These are phyloP conservation scores for Lactarius pseudohatsudake DNA, from an alignment of 768 basidiomycete species.

Conservation along the genomic window DNA sequence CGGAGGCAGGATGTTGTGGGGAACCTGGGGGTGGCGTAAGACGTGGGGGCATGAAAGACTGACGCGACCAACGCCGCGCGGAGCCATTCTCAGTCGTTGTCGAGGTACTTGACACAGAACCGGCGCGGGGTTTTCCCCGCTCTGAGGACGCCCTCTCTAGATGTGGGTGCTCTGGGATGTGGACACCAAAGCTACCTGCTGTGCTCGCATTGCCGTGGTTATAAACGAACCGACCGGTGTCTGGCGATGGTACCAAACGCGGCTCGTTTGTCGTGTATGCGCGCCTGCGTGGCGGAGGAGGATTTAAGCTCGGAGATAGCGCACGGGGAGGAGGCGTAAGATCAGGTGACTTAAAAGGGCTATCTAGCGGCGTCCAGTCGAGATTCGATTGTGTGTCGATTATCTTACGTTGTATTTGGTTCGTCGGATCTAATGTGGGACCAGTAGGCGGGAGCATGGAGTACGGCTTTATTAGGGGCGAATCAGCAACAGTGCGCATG, in stretches of 20 bases:
- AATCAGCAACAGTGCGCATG: slow-evolving; percentile 42
- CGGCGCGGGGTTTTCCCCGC: slow-evolving; percentile 26
- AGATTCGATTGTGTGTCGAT: slow-evolving; percentile 28
- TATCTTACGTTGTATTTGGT: slow-evolving; percentile 26
- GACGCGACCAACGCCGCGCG: slow-evolving; percentile 37
- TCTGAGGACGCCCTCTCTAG: slow-evolving; percentile 26
- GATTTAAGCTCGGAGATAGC: slow-evolving; percentile 35
- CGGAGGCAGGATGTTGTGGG: slow-evolving; percentile 52
- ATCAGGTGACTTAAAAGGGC: slow-evolving; percentile 33
- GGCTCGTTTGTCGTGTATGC: slow-evolving; percentile 35
- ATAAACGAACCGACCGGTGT: slow-evolving; percentile 30
- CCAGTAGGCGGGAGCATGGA: slow-evolving; percentile 28
- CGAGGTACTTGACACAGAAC: slow-evolving; percentile 22
- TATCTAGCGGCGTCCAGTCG: slow-evolving; percentile 23
- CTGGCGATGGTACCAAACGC: slow-evolving; percentile 15
- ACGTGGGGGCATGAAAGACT: slow-evolving; percentile 45
- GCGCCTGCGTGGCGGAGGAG: slow-evolving; percentile 35
- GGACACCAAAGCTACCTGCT: slow-evolving; percentile 39
- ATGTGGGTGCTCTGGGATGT: slow-evolving; percentile 18
- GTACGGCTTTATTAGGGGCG: slow-evolving; percentile 31
- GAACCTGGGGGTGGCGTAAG: slow-evolving; percentile 61
- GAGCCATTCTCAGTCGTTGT: slow-evolving; percentile 27
- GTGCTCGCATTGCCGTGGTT: slow-evolving; percentile 38
- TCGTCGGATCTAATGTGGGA: slow-evolving; percentile 13
- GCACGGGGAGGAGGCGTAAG: slow-evolving; percentile 30